Percentiles rank a stretch among this genome's conserved stretches.
phyloP scores from a whole-genome alignment of 805 yeast genomes.

The Wickerhamiella occidentalis region DNA sequence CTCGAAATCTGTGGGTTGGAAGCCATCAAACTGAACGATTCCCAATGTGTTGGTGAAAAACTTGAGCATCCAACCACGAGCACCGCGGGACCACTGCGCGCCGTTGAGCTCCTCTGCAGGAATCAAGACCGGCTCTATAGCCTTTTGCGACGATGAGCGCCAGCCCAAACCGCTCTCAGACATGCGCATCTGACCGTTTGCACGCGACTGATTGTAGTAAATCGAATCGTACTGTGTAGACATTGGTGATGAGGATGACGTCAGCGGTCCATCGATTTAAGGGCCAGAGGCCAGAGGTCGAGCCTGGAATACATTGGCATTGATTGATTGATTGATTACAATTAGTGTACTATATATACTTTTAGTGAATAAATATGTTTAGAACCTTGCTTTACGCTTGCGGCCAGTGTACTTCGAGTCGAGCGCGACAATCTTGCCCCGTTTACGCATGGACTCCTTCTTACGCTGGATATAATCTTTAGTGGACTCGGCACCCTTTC shows the following conservation, averaged over 20 bases:
- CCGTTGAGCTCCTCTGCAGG: conserved; percentile 77
- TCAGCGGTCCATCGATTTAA: neutral
- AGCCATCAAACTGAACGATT: conserved; percentile 82
- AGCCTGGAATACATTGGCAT: too few species aligned
- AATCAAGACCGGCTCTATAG: conserved; percentile 58
- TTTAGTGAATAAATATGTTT: conserved; percentile 14
- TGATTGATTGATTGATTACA: too few species aligned
- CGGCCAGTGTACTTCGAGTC: conserved; percentile 92
- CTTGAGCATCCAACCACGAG: conserved; percentile 80
- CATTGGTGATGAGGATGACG: conserved; percentile 14
- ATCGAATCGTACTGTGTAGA: conserved; percentile 72
- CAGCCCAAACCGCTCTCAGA: conserved; percentile 98
- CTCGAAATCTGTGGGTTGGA: conserved; percentile 68
- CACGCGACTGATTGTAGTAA: conserved; percentile 73
- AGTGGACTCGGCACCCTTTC: conserved; percentile 47
- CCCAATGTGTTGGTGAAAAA: conserved; percentile 83
- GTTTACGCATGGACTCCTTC: conserved; percentile 82
- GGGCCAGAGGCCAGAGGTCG: too few species aligned
- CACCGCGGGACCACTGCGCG: conserved; percentile 84
- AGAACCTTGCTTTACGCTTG: conserved; percentile 57
- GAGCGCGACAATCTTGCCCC: conserved; percentile 77
- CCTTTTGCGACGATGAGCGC: conserved; percentile 43
- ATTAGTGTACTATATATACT: neutral
- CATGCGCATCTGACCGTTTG: conserved; percentile 80
- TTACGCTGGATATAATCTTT: conserved; percentile 75